Base-by-base conservation (phyloP, 179 eudicot species). In the Vitellaria paradoxa region DNA sequence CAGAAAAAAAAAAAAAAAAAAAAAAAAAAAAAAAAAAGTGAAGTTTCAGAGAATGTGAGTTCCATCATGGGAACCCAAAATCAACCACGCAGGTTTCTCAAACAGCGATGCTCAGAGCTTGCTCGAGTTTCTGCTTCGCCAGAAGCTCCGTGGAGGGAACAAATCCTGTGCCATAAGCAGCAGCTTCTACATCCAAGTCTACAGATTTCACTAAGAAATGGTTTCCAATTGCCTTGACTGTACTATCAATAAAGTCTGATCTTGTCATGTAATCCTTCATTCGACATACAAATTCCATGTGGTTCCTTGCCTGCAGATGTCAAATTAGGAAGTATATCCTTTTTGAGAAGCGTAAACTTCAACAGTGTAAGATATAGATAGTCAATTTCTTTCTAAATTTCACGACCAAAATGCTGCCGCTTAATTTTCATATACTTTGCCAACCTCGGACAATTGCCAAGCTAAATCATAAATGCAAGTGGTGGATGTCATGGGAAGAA, bases 211-310 rank as follows among this genome's bases (percentile, higher is more conserved):
- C 66, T 2, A 77, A 75, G 82, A 92, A 90, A 53, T 90, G 88
- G 64, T 68, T 75, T 75, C 81, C 87, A 62, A 83, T 76, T 70
- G 93, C 90, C 68, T 82, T 77, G 23, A 10, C 78, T 17, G 90
- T 90, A 82, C 82, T 68, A 26, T 84, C 87, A 11, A 92, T 87
- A 74, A 92, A 92, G 57, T 72, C 78, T 26, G 84, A 49, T 66
- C 93, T 87, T 56, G 90, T 79, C 26, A 92, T 17, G 70, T 85
- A 76, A 64, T 90, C 94, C 85, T 88, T 90, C 87, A 92, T 82
- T 56, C 91, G 89, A 68, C 94, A 90, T 56, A 92, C 85, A 59
- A 92, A 92, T 23, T 90, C 93, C 68, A 86, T 77, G 78, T 92
- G 97, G 52, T 77, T 77, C 88, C 94, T 88, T 26, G 88, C 93